Evolutionary conservation across 2,329 filamentous ascomycete species (phyloP).

Genomic region (Trichoderma sp.): DNA sequence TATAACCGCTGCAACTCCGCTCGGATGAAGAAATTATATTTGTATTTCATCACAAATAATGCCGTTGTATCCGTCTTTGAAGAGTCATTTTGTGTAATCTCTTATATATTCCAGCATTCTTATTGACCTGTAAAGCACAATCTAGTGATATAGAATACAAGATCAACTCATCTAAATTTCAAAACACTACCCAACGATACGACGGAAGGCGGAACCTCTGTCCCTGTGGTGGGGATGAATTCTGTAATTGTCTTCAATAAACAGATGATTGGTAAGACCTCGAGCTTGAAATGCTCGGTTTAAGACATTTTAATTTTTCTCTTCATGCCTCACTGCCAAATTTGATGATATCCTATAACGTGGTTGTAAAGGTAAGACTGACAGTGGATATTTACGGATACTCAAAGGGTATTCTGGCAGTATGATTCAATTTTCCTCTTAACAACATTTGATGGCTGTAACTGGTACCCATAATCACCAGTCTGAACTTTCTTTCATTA

Average conservation of each 20-base stretch:
- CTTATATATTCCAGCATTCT: background rate
- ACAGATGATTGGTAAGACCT: background rate
- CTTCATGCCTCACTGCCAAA: background rate
- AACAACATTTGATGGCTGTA: no score
- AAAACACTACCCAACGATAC: background rate
- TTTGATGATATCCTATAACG: background rate
- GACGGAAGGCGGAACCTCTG: background rate
- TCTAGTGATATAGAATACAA: background rate
- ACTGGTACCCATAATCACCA: no score
- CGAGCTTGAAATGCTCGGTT: fast-evolving
- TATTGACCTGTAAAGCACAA: no score
- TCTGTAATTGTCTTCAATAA: background rate
- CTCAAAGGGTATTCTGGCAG: background rate
- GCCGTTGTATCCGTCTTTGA: background rate
- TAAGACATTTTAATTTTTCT: background rate
- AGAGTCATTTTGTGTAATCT: background rate
- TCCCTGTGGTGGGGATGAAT: no score
- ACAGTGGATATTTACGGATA: background rate
- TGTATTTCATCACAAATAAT: background rate
- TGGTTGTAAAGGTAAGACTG: background rate
- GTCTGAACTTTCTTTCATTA: no score
- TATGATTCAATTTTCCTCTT: background rate
- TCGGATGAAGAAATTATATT: background rate
- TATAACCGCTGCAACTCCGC: background rate
- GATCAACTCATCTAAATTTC: background rate